Conservation (phyloP, 306 rosid species). For the Prunus davidiana region DNA sequence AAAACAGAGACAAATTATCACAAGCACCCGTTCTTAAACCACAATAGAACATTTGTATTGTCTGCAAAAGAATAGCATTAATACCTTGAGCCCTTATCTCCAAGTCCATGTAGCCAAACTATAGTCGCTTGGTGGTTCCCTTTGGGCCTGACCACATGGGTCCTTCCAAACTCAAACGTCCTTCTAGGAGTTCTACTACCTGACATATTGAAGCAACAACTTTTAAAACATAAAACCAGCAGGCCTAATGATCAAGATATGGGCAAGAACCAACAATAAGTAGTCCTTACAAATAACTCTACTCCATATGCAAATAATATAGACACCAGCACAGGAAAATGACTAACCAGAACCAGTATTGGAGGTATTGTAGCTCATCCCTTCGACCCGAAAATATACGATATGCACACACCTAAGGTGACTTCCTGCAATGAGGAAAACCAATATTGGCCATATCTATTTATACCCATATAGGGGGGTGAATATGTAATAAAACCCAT, state of each 20-base stretch:
- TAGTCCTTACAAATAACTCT: slow-evolving; percentile 1
- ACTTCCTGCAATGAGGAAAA: slow-evolving; percentile 68
- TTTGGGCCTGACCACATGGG: slow-evolving; percentile 88
- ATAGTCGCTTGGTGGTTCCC: slow-evolving; percentile 88
- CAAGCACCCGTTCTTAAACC: slow-evolving; percentile 14
- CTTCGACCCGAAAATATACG: slow-evolving; percentile 29
- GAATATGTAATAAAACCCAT: slow-evolving; percentile 40
- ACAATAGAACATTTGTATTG: background rate
- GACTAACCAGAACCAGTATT: slow-evolving; percentile 69
- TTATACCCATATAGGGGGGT: slow-evolving; percentile 51
- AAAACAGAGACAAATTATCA: background rate
- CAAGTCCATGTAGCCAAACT: slow-evolving; percentile 93
- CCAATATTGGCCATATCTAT: slow-evolving; percentile 44
- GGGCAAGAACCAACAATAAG: background rate
- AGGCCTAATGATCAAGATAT: slow-evolving; percentile 16
- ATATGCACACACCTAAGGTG: slow-evolving; percentile 24
- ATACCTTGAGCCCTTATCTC: slow-evolving; percentile 93
- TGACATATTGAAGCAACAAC: slow-evolving; percentile 43
- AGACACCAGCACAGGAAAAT: slow-evolving; percentile 18
- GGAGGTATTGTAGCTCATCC: slow-evolving; percentile 68
- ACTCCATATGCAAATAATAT: slow-evolving; percentile 3
- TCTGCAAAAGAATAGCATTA: slow-evolving; percentile 16
- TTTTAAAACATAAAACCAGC: slow-evolving; percentile 28
- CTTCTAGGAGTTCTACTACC: slow-evolving; percentile 67
- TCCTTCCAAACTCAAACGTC: slow-evolving; percentile 84